Evolutionary conservation across 2,329 filamentous ascomycete species (phyloP), one percentile per base, ranked within the genome.

Genomic region (Didymella lethalis): DNA sequence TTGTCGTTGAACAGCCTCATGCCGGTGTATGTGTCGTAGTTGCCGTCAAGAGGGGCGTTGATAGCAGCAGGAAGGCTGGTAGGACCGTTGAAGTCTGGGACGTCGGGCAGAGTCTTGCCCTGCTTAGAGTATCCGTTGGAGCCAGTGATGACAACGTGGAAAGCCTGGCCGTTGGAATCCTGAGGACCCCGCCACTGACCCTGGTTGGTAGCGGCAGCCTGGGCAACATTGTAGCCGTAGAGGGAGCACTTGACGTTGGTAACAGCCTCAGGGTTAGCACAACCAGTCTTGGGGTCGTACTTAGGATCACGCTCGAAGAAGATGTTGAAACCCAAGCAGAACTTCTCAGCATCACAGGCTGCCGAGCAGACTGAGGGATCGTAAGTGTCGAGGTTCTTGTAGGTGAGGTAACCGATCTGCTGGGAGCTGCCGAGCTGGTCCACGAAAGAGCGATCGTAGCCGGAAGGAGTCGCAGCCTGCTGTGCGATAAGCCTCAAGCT

Each of bases 71-170:
- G 43, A 34, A 70, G 63, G 45, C 60, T 48, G 29, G 44, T 40
- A 7, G 66, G 68, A 20, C 57, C 28, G 1, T 64, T 64, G 65
- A 72, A 74, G 54, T 57, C 54, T 5, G 54, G 16, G 5, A 67
- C 45, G 5, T 43, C 14, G 18, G 61, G 53, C 23, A 40, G 55
- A 2, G 56, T 57, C n/a, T 53, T 57, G 55, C 55, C 23, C 25
- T 41, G 23, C 62, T 68, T 74, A 44, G 69, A 72, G 66, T 74
- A 73, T 50, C 68, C 67, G 45, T 73, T 73, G 57, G 64, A 69
- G 38, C 68, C 70, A 31, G 55, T 57, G 41, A 73, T 67, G 49
- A 70, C 66, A n/a, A 71, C 68, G 3, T 71, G 59, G 62, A 72
- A 73, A 25, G 62, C 44, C 23, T 66, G 46, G 23, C 56, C 56